phyloP scores from a whole-genome alignment of 139 green algal species.

The Nannochloris sp. region DNA sequence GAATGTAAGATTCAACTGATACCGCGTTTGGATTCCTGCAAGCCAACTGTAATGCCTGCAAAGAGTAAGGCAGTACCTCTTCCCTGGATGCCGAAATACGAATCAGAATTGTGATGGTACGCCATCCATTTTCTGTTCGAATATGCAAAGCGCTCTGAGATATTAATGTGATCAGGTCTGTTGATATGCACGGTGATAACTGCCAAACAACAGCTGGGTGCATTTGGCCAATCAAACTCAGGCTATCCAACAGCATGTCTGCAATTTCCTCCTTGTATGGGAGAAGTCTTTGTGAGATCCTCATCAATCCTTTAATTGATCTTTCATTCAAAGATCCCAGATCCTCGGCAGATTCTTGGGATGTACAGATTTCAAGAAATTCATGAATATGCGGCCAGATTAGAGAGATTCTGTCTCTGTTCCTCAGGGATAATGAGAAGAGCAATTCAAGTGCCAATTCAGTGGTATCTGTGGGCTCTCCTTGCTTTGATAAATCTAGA shows the following conservation, averaged over 20 bases:
- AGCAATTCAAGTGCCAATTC: slow-evolving; percentile 73
- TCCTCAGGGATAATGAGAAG: slow-evolving; percentile 75
- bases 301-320: slow-evolving; percentile 75
- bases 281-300: slow-evolving; percentile 74
- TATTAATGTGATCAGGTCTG: slow-evolving; percentile 57
- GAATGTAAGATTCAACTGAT: slow-evolving; percentile 12
- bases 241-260: slow-evolving; percentile 62
- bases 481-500: slow-evolving; percentile 19
- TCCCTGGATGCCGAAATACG: slow-evolving; percentile 51
- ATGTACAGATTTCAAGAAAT: slow-evolving; percentile 34
- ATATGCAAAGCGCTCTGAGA: slow-evolving; percentile 57
- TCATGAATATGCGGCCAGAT: slow-evolving; percentile 79
- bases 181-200: slow-evolving; percentile 55
- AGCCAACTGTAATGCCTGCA: slow-evolving; percentile 25
- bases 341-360: neutral
- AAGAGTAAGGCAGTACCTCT: slow-evolving; percentile 20
- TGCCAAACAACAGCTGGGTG: slow-evolving; percentile 25
- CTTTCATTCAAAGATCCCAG: slow-evolving; percentile 56
- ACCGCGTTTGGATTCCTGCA: slow-evolving; percentile 11
- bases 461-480: slow-evolving; percentile 45
- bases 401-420: slow-evolving; percentile 73
- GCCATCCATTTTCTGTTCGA: slow-evolving; percentile 62
- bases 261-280: slow-evolving; percentile 80
- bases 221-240: neutral
- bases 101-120: slow-evolving; percentile 69